Conservation (phyloP, 148 eudicot genomes). For the Silene uniflora region DNA sequence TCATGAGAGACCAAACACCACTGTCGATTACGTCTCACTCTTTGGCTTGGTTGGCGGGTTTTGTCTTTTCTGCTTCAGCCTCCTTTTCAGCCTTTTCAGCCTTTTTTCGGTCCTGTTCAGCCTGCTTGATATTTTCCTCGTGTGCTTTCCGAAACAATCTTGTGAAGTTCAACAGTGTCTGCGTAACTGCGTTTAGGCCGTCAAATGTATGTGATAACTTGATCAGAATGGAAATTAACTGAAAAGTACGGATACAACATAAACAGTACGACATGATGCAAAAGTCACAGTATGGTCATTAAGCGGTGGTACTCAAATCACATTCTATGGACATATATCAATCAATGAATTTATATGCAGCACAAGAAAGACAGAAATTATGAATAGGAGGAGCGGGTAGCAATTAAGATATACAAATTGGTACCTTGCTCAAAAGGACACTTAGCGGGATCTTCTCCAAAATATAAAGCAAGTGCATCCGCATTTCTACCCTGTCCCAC, state of each 20-base stretch:
- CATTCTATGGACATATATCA: neutral
- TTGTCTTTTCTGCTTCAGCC: slow-evolving; percentile 66
- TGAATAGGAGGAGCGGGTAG: no score
- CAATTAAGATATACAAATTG: neutral
- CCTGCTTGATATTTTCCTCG: slow-evolving; percentile 82
- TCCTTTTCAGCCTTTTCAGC: slow-evolving; percentile 82
- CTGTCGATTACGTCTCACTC: slow-evolving; percentile 25
- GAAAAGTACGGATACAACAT: neutral
- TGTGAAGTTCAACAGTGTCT: slow-evolving; percentile 77
- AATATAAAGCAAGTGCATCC: slow-evolving; percentile 81
- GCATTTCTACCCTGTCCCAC: slow-evolving; percentile 85
- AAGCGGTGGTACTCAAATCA: neutral
- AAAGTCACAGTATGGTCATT: neutral
- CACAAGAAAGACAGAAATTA: neutral
- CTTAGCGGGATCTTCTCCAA: slow-evolving; percentile 96
- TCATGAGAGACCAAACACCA: neutral
- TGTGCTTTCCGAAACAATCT: slow-evolving; percentile 77
- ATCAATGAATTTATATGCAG: neutral
- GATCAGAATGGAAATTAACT: neutral
- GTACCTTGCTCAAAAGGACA: slow-evolving; percentile 96
- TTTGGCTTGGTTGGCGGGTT: slow-evolving; percentile 44
- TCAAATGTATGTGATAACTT: slow-evolving; percentile 6
- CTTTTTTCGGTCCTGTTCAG: slow-evolving; percentile 78
- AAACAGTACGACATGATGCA: neutral
- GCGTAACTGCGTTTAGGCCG: slow-evolving; percentile 52